Evolutionary conservation across 176 grass and related monocot species (phyloP).

Genomic region (Hordeum vulgare): MorexV3_pseudomolecules_assembly NC_058522.1:538641161-538641660

Average conservation of each 20-base stretch:
- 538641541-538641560: neutral
- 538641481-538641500: neutral
- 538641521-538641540: neutral
- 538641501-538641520: neutral
- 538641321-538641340: conserved; percentile 6
- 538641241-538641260: neutral
- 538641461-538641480: neutral
- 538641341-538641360: neutral
- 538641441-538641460: neutral
- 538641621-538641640: neutral
- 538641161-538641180: neutral
- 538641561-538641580: neutral
- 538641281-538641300: neutral
- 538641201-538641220: neutral
- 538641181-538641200: neutral
- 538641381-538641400: neutral
- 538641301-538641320: neutral
- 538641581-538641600: neutral
- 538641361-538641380: neutral
- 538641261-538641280: neutral
- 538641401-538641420: neutral
- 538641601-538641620: neutral
- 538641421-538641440: neutral
- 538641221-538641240: neutral
- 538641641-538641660: neutral